Evolutionary conservation across 495 filamentous ascomycete species (phyloP), one percentile per base, ranked within the genome.

Genomic region (Delitschia confertaspora): DNA sequence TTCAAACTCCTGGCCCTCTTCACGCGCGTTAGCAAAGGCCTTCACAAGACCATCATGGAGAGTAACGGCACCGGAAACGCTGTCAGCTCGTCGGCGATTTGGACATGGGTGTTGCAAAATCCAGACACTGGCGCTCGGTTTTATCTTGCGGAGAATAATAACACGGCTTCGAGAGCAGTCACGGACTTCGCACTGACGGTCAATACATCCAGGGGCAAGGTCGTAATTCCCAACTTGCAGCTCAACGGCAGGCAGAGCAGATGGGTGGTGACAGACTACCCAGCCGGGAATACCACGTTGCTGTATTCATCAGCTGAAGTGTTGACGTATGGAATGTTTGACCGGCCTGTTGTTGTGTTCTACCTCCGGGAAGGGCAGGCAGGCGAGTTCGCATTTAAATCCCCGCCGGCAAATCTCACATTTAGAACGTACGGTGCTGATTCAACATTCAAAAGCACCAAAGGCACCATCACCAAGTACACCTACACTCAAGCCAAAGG

Each of bases 281-380:
- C 42, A 3, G 67, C 78, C 30, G 74, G 69, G 3, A 58, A 61
- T 6, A 55, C 68, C 33, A 74, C 57, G 7, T 53, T 80, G 4
- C 61, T 78, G 3, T 79, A 80, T 53, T 76, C 74, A 2, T 76
- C 76, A 3, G 72, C 74, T 0, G 74, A 79, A 35, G 61, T 80
- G 4, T 46, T 75, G 7, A 75, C 73, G 4, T 71, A 72, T 30
- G 59, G 67, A 0, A 51, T 65, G 3, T 64, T 73, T 14, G 71
- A 74, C 38, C 54, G 51, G 21, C 65, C 71, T 4, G 66, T 69
- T 2, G 49, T 78, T 11, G 67, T 69, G 2, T 62, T 79, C 10
- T 77, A 73, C 68, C 61, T 74, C 5, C 66, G 70, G 0, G 61
- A 63, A 5, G 73, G 69, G 3, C 71, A 79, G 50, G 61, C 61